Evolutionary conservation across 495 filamentous ascomycete species (phyloP).

Genomic region (Arthonia radiata): DNA sequence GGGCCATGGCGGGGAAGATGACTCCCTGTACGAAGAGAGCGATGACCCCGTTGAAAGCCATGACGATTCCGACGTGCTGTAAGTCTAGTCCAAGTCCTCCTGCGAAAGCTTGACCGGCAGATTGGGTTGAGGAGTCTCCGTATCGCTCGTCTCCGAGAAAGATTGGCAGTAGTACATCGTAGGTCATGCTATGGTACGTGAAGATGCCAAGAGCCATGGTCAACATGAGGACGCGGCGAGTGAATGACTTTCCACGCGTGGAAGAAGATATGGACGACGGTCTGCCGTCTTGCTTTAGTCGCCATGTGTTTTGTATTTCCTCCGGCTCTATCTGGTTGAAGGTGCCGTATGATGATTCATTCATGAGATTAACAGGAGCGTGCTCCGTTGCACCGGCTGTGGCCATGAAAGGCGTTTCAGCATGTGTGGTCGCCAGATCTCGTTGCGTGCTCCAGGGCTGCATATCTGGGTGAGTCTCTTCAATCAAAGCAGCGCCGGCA

Average conservation of each 20-base stretch:
- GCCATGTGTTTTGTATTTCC: conserved; percentile 24
- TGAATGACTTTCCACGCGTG: conserved; percentile 26
- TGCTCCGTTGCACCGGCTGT: conserved; percentile 45
- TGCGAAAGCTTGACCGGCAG: conserved; percentile 33
- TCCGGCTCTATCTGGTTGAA: conserved; percentile 34
- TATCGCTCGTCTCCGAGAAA: conserved; percentile 48
- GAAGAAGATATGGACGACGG: conserved; percentile 11
- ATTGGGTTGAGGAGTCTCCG: conserved; percentile 9
- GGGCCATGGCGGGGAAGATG: conserved; percentile 46
- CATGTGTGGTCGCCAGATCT: conserved; percentile 28
- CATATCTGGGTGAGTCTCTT: conserved; percentile 65
- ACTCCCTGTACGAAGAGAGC: conserved; percentile 56
- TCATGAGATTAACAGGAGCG: conserved; percentile 40
- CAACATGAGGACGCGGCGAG: conserved; percentile 39
- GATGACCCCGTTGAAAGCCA: conserved; percentile 57
- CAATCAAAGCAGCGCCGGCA: conserved; percentile 43
- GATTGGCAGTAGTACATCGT: conserved; percentile 61
- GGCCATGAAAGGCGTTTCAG: conserved; percentile 44
- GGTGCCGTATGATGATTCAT: conserved; percentile 58
- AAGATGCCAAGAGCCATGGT: conserved; percentile 54
- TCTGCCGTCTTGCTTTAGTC: conserved; percentile 20
- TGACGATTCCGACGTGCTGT: conserved; percentile 49
- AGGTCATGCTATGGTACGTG: conserved; percentile 74
- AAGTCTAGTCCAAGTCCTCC: conserved; percentile 54
- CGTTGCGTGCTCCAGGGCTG: conserved; percentile 26